phyloP scores from a whole-genome alignment of 345 rosid species.

The Conringia planisiliqua region DNA sequence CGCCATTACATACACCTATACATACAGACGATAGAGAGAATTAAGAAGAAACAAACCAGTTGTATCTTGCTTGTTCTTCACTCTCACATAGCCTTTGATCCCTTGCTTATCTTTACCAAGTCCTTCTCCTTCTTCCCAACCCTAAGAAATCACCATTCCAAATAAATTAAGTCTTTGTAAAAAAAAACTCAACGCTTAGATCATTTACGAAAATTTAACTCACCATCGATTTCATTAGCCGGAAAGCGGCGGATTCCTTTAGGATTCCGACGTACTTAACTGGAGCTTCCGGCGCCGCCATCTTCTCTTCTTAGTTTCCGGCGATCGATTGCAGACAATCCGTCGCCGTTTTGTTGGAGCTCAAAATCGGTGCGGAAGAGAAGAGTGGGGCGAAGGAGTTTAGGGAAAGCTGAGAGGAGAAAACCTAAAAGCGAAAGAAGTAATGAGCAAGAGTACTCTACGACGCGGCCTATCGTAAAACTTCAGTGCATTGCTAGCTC shows the following conservation, averaged over 20 bases:
- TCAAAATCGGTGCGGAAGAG: conserved; percentile 11
- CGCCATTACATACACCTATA: neutral
- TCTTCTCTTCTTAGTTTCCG: conserved; percentile 31
- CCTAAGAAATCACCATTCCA: conserved; percentile 42
- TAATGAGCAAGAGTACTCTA: conserved; percentile 16
- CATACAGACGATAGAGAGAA: neutral
- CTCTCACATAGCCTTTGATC: conserved; percentile 82
- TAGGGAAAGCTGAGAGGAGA: neutral
- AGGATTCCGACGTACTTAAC: conserved; percentile 77
- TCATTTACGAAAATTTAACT: neutral
- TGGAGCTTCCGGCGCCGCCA: conserved; percentile 95
- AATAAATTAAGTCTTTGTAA: neutral
- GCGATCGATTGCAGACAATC: conserved; percentile 26
- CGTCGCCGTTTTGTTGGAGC: conserved; percentile 35
- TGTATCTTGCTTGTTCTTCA: conserved; percentile 87
- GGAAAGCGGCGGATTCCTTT: conserved; percentile 83
- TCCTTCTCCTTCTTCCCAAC: conserved; percentile 99
- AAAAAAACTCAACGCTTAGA: neutral
- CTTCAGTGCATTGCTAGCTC: neutral
- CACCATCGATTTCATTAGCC: conserved; percentile 98
- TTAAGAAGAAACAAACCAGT: conserved; percentile 41
- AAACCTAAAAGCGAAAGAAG: conserved; percentile 35
- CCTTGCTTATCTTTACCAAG: conserved; percentile 98
- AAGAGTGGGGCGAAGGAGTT: conserved; percentile 31
- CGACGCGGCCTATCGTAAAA: neutral